These are phyloP conservation scores for Wickerhamomyces sp. DNA, from an alignment of 1,139 yeast species.

Conservation along the genomic window DNA sequence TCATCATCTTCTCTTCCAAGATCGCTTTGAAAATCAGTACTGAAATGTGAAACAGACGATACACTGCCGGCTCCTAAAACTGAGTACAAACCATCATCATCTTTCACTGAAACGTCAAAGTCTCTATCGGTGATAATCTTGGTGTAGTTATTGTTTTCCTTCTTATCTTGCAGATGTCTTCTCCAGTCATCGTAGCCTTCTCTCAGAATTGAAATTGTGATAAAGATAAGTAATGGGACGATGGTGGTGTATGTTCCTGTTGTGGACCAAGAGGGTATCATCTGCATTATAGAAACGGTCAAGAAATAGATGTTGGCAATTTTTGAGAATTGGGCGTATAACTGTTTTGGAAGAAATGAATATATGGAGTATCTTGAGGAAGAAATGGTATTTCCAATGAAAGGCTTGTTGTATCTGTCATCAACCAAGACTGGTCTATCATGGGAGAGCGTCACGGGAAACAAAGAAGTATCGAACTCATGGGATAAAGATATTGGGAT, in stretches of 20 bases:
- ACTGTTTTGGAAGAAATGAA: constrained; percentile 82
- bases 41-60: constrained; percentile 16
- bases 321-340: constrained; percentile 87
- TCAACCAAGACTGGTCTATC: constrained; percentile 42
- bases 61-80: constrained; percentile 16
- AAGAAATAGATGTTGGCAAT: constrained; percentile 84
- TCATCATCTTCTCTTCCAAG: constrained; percentile 15
- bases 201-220: constrained; percentile 84
- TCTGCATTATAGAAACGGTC: constrained; percentile 84
- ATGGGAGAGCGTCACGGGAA: constrained; percentile 16
- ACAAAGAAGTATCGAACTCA: constrained; percentile 16
- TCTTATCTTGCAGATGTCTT: constrained; percentile 79
- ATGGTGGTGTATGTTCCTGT: constrained; percentile 97
- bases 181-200: constrained; percentile 94
- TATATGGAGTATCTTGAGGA: constrained; percentile 83
- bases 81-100: constrained; percentile 14
- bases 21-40: constrained; percentile 6
- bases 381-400: constrained; percentile 63
- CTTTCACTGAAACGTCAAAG: not conserved
- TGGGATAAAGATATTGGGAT: constrained; percentile 58
- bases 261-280: constrained; percentile 97
- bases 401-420: constrained; percentile 63
- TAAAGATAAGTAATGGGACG: constrained; percentile 78
- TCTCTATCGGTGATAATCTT: constrained; percentile 22
- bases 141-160: constrained; percentile 67